These are phyloP conservation scores for Aspergillus brunneoviolaceus DNA, from an alignment of 2,329 filamentous ascomycete genomes.

Conservation along the genomic window DNA sequence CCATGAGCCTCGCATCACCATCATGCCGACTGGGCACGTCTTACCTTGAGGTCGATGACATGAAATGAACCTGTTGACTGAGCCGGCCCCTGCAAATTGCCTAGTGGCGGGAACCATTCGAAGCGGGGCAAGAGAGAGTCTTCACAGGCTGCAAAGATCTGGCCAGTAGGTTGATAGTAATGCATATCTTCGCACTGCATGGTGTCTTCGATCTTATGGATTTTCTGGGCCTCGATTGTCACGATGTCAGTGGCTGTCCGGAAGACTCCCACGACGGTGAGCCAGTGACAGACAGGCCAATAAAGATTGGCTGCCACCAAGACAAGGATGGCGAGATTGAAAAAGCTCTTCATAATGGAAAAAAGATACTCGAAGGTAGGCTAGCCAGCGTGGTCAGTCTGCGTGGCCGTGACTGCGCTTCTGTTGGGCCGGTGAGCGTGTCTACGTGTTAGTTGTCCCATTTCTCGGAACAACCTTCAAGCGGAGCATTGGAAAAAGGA, in stretches of 20 bases:
- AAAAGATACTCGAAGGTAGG: no score
- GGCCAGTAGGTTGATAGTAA: slow-evolving; percentile 49
- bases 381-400: neutral
- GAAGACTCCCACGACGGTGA: slow-evolving; percentile 27
- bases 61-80: slow-evolving; percentile 38
- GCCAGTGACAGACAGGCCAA: slow-evolving; percentile 18
- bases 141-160: slow-evolving; percentile 60
- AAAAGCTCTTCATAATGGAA: slow-evolving; percentile 21
- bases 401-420: neutral
- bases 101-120: slow-evolving; percentile 55
- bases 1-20: neutral
- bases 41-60: slow-evolving; percentile 55
- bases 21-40: neutral
- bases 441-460: neutral
- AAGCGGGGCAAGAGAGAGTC: slow-evolving; percentile 45
- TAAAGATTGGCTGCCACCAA: slow-evolving; percentile 22
- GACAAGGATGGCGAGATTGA: slow-evolving; percentile 23
- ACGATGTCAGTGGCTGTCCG: slow-evolving; percentile 20
- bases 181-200: slow-evolving; percentile 62
- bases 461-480: neutral
- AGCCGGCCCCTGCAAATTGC: slow-evolving; percentile 41
- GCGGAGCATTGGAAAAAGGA: neutral
- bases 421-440: neutral
- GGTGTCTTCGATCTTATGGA: slow-evolving; percentile 53
- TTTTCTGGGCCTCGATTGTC: slow-evolving; percentile 30